Evolutionary conservation across 495 filamentous ascomycete species (phyloP).

Genomic region (Viridothelium virens): DNA sequence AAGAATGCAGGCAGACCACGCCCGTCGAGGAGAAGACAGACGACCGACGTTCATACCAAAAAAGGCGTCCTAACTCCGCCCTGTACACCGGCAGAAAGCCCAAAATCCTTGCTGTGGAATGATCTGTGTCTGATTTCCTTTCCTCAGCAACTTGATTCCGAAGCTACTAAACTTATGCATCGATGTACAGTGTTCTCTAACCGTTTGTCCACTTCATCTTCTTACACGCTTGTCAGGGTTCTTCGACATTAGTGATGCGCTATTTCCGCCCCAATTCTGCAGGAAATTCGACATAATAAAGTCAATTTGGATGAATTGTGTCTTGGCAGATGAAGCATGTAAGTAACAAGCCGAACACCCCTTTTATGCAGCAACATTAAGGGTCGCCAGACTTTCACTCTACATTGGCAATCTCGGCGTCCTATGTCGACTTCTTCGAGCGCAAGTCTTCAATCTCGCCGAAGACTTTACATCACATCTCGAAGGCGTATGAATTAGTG

Average conservation of each 20-base stretch:
- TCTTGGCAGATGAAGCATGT: constrained; percentile 31
- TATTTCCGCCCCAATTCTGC: constrained; percentile 9
- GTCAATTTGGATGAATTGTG: constrained; percentile 25
- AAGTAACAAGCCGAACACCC: constrained; percentile 12
- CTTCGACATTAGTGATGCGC: constrained; percentile 4
- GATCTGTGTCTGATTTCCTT: constrained; percentile 9
- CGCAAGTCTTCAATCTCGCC: constrained; percentile 18
- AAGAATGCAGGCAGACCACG: constrained; percentile 5
- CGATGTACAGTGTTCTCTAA: background rate
- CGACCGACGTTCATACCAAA: background rate
- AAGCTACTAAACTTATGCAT: constrained; percentile 8
- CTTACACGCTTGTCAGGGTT: background rate
- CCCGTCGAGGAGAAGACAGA: constrained; percentile 4
- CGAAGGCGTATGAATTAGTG: constrained; percentile 20
- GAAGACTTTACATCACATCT: constrained; percentile 21
- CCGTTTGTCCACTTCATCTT: constrained; percentile 3
- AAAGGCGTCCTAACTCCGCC: background rate
- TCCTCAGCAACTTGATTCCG: constrained; percentile 9
- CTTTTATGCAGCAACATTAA: background rate
- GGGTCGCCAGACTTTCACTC: constrained; percentile 25
- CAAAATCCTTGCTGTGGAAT: constrained; percentile 7
- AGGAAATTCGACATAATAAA: constrained; percentile 5
- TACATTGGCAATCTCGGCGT: constrained; percentile 23
- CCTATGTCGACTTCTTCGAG: constrained; percentile 17
- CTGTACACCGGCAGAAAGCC: background rate